Percentiles rank a stretch among this genome's conserved stretches.
These are phyloP conservation scores for Tolypocladium tundrense DNA, from an alignment of 2,329 filamentous ascomycete species.

Conservation along the genomic window DNA sequence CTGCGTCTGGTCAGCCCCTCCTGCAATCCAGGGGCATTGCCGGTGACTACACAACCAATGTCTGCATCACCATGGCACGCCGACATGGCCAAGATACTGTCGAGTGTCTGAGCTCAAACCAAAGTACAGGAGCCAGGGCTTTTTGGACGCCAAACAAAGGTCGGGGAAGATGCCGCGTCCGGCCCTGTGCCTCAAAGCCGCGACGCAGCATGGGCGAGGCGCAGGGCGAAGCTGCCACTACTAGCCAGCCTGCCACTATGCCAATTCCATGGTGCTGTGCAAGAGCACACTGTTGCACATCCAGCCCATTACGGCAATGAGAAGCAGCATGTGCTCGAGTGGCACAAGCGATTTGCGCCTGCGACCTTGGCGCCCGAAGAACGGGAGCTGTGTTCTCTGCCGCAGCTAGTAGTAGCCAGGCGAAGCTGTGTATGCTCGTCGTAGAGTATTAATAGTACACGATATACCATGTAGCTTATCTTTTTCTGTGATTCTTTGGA, in stretches of 20 bases:
- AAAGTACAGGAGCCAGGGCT: background rate
- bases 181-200: background rate
- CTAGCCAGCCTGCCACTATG: background rate
- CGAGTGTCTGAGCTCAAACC: background rate
- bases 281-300: background rate
- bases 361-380: background rate
- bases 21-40: background rate
- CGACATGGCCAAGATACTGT: background rate
- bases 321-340: background rate
- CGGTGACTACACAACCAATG: background rate
- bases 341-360: background rate
- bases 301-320: background rate
- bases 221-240: background rate
- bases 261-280: background rate
- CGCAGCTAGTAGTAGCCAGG: background rate
- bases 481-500: no score
- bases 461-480: background rate
- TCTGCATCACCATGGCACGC: background rate
- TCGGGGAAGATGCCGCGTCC: background rate
- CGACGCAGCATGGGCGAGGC: background rate
- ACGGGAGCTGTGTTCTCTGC: background rate
- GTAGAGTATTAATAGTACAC: background rate
- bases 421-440: background rate
- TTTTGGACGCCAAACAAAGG: background rate
- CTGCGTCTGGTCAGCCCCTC: background rate